Percentiles rank a stretch among this genome's conserved stretches.
These are phyloP conservation scores for Pseudoturritis turrita DNA, from an alignment of 345 rosid genomes.

Conservation along the genomic window DNA sequence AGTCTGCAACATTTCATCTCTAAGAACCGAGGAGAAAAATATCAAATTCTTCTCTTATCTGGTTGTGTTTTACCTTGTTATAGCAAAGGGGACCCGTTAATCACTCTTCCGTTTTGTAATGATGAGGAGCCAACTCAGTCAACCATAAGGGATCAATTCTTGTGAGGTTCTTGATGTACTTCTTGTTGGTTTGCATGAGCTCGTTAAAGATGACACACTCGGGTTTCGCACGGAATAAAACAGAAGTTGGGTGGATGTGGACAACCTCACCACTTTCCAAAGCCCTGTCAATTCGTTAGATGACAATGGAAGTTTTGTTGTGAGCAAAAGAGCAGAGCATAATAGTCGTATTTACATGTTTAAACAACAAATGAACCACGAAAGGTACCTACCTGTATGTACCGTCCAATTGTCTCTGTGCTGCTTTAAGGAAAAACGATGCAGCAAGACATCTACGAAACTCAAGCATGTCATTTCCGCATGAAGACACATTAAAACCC, in stretches of 20 bases:
- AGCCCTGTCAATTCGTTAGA: constrained; percentile 54
- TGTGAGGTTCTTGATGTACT: constrained; percentile 71
- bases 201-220: constrained; percentile 86
- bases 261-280: constrained; percentile 81
- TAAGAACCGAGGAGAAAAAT: neutral
- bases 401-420: constrained; percentile 82
- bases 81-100: neutral
- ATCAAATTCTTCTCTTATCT: neutral
- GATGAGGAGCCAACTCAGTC: constrained; percentile 86
- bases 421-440: constrained; percentile 93
- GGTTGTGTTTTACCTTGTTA: constrained; percentile 10
- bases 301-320: neutral
- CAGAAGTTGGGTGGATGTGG: constrained; percentile 87
- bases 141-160: constrained; percentile 80
- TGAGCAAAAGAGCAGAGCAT: neutral
- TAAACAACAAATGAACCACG: neutral
- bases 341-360: neutral
- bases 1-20: neutral
- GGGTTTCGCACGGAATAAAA: constrained; percentile 59
- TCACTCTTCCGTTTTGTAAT: constrained; percentile 48
- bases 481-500: constrained; percentile 70
- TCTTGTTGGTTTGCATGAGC: constrained; percentile 70
- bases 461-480: constrained; percentile 75
- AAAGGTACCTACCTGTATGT: constrained; percentile 56
- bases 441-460: constrained; percentile 88